Conservation (phyloP, 2,329 filamentous ascomycete genomes). For the Bisporella sp. region DNA sequence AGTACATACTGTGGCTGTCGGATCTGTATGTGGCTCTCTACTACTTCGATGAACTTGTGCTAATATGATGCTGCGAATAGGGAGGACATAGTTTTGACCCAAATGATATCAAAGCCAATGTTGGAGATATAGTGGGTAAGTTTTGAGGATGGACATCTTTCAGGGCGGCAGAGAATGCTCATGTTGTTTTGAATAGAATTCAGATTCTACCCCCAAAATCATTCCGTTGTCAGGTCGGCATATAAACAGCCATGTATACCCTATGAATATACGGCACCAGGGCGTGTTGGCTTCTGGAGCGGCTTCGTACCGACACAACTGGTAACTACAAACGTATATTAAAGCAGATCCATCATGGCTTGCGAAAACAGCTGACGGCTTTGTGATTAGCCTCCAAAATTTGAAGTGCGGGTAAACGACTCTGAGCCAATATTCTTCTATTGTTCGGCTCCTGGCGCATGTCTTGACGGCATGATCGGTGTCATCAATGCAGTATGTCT, state of each 20-base stretch:
- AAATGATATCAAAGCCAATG: constrained; percentile 27
- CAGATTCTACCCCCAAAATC: constrained; percentile 55
- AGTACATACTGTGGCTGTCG: neutral
- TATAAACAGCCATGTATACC: constrained; percentile 56
- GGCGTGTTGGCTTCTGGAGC: constrained; percentile 46
- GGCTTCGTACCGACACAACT: constrained; percentile 40
- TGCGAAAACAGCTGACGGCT: no score
- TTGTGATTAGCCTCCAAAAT: constrained; percentile 30
- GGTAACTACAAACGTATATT: constrained; percentile 30
- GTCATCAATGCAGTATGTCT: constrained; percentile 61
- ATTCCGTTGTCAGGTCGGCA: constrained; percentile 56
- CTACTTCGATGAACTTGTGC: neutral
- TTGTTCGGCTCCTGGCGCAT: constrained; percentile 61
- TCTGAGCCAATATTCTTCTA: constrained; percentile 63
- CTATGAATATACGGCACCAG: constrained; percentile 43
- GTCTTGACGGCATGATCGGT: constrained; percentile 66
- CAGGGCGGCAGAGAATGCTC: neutral
- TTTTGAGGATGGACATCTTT: no score
- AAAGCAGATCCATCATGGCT: no score
- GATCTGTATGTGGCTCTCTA: neutral
- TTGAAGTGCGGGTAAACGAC: constrained; percentile 44
- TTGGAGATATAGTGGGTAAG: constrained; percentile 42
- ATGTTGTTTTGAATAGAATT: constrained; percentile 32
- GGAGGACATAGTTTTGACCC: constrained; percentile 29
- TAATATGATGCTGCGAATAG: constrained; percentile 5